Conservation (phyloP, 345 rosid species). For the Lepidium africanum region DNA sequence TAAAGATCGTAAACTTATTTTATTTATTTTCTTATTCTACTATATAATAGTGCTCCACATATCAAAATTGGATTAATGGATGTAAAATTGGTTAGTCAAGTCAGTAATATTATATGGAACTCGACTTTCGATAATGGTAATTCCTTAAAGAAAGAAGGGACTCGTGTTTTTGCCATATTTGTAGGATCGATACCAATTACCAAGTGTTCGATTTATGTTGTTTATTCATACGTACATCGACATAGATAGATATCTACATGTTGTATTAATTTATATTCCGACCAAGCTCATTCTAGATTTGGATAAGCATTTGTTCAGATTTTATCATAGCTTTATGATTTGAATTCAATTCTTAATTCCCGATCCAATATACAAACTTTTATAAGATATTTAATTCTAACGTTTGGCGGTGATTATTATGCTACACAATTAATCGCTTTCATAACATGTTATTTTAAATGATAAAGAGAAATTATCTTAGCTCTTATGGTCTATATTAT, state of each 20-base stretch:
- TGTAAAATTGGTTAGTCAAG: too few relatives aligned
- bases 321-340: neutral
- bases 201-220: neutral
- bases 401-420: neutral
- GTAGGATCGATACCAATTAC: neutral
- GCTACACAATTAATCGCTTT: neutral
- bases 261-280: neutral
- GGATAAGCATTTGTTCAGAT: conserved; percentile 1
- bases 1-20: too few relatives aligned
- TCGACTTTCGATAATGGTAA: too few relatives aligned
- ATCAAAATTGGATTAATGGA: too few relatives aligned
- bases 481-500: too few relatives aligned
- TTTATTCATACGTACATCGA: neutral
- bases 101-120: too few relatives aligned
- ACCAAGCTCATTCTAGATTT: neutral
- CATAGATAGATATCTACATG: neutral
- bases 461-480: too few relatives aligned
- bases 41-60: too few relatives aligned
- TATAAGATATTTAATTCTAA: neutral
- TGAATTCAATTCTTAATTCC: neutral
- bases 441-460: too few relatives aligned
- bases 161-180: neutral
- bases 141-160: too few relatives aligned
- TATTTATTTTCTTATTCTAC: too few relatives aligned
- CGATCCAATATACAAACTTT: neutral